phyloP scores from a whole-genome alignment of 306 rosid species.

The Quercus berberidifolia region DNA sequence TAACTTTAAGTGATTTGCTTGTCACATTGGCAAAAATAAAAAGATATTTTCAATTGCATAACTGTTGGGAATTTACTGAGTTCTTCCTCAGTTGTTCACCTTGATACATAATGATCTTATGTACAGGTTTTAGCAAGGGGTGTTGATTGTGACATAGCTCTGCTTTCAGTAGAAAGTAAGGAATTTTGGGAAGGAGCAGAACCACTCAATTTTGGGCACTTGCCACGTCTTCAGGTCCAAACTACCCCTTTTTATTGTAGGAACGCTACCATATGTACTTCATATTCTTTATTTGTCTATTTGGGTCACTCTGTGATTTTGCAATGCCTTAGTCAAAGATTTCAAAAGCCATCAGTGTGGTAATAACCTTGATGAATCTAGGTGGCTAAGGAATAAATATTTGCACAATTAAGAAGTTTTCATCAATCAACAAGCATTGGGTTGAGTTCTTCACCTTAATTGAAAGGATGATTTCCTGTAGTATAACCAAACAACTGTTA shows the following conservation, averaged over 20 bases:
- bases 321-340: background rate
- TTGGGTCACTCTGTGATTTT: slow-evolving; percentile 7
- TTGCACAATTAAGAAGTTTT: background rate
- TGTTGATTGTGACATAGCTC: slow-evolving; percentile 92
- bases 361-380: background rate
- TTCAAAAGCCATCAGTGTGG: background rate
- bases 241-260: slow-evolving; percentile 8
- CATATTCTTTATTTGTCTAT: slow-evolving; percentile 6
- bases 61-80: background rate
- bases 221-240: slow-evolving; percentile 96
- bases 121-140: slow-evolving; percentile 94
- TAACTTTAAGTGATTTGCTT: background rate
- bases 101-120: slow-evolving; percentile 27
- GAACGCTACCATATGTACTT: background rate
- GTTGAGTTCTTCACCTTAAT: background rate
- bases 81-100: background rate
- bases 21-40: background rate
- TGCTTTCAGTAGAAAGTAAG: slow-evolving; percentile 89
- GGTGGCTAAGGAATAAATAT: background rate
- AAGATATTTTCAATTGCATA: background rate
- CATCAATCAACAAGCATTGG: background rate
- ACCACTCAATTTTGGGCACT: slow-evolving; percentile 74
- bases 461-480: background rate
- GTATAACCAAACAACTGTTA: background rate
- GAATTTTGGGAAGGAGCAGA: slow-evolving; percentile 91